Base-by-base conservation (phyloP, 495 filamentous ascomycete species). In the Oleoguttula mirabilis region DNA sequence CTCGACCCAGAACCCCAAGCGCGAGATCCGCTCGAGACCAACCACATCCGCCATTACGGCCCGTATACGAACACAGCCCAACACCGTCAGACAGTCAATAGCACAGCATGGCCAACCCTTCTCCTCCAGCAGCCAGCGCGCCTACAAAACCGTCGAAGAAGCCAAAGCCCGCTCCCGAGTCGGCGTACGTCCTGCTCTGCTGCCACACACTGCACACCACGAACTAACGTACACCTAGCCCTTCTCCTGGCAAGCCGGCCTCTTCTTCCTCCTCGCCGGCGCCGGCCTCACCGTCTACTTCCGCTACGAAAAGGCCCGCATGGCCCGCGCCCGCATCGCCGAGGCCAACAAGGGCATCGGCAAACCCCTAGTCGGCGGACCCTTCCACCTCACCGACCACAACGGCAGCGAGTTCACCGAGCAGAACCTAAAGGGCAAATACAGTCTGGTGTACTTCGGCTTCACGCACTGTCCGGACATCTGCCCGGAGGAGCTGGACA, bases 381-480 rank as follows among this genome's bases (percentile, higher is more conserved):
- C 73, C 30, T 93, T 98, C 57, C 65, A 81, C 43, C 61, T 98
- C 55, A 66, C 82, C 45, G 85, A 94, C 61, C 76, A 90, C 41
- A 62, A 88, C 31, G 88, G 90, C 31, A 76, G 75, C 43, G 62
- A 65, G 32, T 84, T 90, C 45, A 80, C 76, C 11, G 78, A 77
- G 51, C 69, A 76, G 62, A 76, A 93, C 59, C 65, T 94, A 69
- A 82, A 76, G 67, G 90, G 90, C 28, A 82, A 79, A 53, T 92
- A 90, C 64, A 75, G 75, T 42, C 66, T 98, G 67, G 61, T 66
- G 32, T 98, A 98, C 64, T 98, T 96, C 59, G 90, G 90, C 52
- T 98, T 98, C 76, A 85, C 85, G 11, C 87, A 94, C 63, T 98
- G 90, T 60, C 90, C 90, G 10, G 90, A 98, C 62, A 98, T 98